Percentiles rank a stretch among this genome's conserved stretches.
Evolutionary conservation across 192 early-diverging fungal genomes (phyloP).

Genomic region (Dispira parvispora): DNA sequence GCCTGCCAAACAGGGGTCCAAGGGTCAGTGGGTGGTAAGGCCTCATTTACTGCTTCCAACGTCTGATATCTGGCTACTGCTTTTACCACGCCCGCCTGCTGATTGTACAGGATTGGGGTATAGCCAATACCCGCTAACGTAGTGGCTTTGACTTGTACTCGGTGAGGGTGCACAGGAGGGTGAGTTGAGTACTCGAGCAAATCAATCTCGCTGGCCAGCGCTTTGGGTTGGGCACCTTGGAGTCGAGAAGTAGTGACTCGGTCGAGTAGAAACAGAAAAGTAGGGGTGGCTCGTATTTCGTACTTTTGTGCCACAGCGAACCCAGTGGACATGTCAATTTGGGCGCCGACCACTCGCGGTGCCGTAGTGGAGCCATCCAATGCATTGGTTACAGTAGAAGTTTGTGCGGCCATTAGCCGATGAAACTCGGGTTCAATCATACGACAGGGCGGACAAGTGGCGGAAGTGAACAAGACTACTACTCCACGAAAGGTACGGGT

Average conservation of each 20-base stretch:
- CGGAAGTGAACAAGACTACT: constrained; percentile 51
- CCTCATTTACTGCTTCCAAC: neutral
- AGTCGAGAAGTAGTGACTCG: constrained; percentile 37
- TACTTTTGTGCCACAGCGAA: constrained; percentile 34
- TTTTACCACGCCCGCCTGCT: constrained; percentile 15
- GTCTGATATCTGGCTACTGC: constrained; percentile 15
- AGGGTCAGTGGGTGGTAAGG: neutral
- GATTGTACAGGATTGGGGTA: constrained; percentile 25
- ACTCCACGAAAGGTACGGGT: constrained; percentile 33
- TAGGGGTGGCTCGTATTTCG: constrained; percentile 44
- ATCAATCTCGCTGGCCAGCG: constrained; percentile 40
- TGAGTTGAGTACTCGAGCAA: constrained; percentile 40
- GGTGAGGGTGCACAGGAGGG: constrained; percentile 53
- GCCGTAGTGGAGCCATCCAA: neutral
- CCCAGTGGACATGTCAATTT: constrained; percentile 39
- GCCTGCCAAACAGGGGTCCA: neutral
- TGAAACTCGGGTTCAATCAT: constrained; percentile 54
- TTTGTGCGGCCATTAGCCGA: constrained; percentile 29
- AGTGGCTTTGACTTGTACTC: constrained; percentile 19
- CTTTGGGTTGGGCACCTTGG: constrained; percentile 39
- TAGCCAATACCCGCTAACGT: constrained; percentile 23
- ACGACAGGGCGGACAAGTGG: constrained; percentile 47
- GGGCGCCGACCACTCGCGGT: constrained; percentile 34
- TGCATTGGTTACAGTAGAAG: neutral
- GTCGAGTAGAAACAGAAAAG: constrained; percentile 49